These are phyloP conservation scores for Hysterium pulicare DNA, from an alignment of 2,329 filamentous ascomycete genomes.

Conservation along the genomic window DNA sequence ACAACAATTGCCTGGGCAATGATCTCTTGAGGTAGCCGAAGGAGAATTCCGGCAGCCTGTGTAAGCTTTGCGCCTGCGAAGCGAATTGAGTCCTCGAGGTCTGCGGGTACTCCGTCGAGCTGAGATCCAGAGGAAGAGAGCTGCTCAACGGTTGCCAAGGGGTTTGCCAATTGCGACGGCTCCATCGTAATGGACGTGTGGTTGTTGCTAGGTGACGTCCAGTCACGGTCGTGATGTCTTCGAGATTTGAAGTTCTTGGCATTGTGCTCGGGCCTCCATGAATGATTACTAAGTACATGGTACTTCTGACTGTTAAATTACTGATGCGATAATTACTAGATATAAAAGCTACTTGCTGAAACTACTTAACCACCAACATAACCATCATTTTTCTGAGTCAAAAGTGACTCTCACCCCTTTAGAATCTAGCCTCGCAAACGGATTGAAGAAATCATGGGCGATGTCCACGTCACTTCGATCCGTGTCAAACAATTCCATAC, in stretches of 20 bases:
- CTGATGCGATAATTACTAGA: neutral
- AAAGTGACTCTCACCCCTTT: conserved; percentile 18
- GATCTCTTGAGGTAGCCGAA: conserved; percentile 80
- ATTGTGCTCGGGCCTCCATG: neutral
- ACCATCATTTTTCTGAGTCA: no score
- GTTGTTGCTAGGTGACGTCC: neutral
- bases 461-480: conserved; percentile 16
- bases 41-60: conserved; percentile 74
- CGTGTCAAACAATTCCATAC: conserved; percentile 22
- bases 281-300: neutral
- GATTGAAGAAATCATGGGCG: conserved; percentile 24
- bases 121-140: conserved; percentile 57
- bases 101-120: conserved; percentile 57
- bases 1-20: conserved; percentile 82
- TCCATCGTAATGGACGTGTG: neutral
- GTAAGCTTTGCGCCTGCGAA: conserved; percentile 70
- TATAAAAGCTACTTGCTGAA: neutral
- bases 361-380: neutral
- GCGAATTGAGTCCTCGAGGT: conserved; percentile 69
- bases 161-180: conserved; percentile 54
- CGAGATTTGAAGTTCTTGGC: neutral
- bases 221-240: neutral
- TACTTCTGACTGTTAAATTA: neutral
- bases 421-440: conserved; percentile 10
- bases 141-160: conserved; percentile 69